Percentiles rank a stretch among this genome's conserved stretches.
Conservation (phyloP, 495 filamentous ascomycete species). For the Chaetomium cochliodes region DNA sequence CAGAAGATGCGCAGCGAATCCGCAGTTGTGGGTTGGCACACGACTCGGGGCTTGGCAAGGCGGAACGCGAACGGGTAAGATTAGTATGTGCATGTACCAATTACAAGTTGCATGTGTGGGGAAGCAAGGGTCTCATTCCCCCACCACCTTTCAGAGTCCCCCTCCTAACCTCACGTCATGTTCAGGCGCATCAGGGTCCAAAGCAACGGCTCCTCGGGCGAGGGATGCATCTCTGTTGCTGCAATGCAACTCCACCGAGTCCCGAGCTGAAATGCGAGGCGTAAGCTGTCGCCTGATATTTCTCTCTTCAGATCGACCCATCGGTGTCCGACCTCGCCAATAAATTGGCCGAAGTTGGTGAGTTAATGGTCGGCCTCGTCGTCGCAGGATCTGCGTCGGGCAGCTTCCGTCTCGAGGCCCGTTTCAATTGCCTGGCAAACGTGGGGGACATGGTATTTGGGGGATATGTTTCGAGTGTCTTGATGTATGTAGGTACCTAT, state of each 20-base stretch:
- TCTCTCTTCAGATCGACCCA: no score
- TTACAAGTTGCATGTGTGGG: neutral
- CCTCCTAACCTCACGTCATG: neutral
- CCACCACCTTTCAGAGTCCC: no score
- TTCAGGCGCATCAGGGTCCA: neutral
- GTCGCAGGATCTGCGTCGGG: constrained; percentile 4
- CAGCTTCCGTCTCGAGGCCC: neutral
- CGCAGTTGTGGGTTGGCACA: neutral
- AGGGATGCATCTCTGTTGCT: neutral
- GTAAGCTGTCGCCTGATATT: neutral
- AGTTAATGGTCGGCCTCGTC: neutral
- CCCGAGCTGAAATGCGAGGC: neutral
- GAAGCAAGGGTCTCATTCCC: neutral
- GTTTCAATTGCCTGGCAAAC: neutral
- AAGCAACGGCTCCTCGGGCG: no score
- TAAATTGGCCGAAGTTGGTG: neutral
- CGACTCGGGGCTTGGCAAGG: constrained; percentile 13
- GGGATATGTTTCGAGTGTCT: no score
- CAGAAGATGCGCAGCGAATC: neutral
- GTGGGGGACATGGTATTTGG: no score
- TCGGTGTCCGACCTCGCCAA: neutral
- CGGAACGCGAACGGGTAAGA: neutral
- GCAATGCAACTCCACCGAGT: neutral
- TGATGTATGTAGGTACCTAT: no score
- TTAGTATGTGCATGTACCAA: neutral